Evolutionary conservation across 441 rosid genomes (phyloP), one percentile per base, ranked within the genome.

Genomic region (Euphorbia schlechtendalii): DNA sequence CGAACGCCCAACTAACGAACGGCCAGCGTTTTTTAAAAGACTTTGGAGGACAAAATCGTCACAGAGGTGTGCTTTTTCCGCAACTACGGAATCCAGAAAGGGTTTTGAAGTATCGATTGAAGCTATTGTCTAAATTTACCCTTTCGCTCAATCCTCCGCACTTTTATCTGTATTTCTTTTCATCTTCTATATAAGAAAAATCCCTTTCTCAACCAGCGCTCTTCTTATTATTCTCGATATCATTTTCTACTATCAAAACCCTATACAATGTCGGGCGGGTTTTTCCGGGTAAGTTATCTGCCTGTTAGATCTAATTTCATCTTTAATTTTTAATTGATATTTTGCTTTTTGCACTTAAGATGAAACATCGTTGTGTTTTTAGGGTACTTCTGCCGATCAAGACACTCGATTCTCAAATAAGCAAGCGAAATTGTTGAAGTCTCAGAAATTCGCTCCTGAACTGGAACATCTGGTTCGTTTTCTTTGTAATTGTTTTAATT

Each of bases 371-470:
- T 61, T 46, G 25, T 48, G 22, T 20, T 57, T 60, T 28, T 59
- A 94, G 99, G 99, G 99, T 36, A 89, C 99, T 32, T 89, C 99
- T 65, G 96, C 96, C 25, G 99, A 94, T 68, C 99, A 94, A 66
- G 98, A 94, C 72, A 94, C 98, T 67, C 84, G 99, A 67, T 94
- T 91, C 79, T 94, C 99, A 28, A 91, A 94, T 88, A 94, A 94
- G 84, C 99, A 94, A 75, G 98, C 96, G 4, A 94, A 89, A 78
- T 84, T 94, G 48, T 25, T 91, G 81, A 94, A 94, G 72, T 83
- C 96, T 69, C 98, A 89, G 85, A 94, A 94, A 81, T 91, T 94
- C 52, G 79, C 94, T 59, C 73, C 96, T 9, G 96, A 94, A 68
- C 76, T 91, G 80, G 99, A 94, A 11, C 83, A 82, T 79, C 84